Evolutionary conservation across 2,329 filamentous ascomycete genomes (phyloP).

Genomic region (Thelonectria olida): DNA sequence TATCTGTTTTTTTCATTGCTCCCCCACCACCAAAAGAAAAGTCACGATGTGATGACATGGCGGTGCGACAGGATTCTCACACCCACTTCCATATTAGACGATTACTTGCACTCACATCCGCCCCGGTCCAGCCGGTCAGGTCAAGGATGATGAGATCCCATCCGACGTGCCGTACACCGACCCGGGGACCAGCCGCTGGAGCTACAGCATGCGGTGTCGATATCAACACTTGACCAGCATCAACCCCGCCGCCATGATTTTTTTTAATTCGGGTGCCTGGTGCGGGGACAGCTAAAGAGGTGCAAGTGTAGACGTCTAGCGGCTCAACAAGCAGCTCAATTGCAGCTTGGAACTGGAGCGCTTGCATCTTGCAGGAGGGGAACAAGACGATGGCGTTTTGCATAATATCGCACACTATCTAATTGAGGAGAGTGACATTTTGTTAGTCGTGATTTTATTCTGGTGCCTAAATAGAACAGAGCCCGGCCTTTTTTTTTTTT

Average conservation of each 20-base stretch:
- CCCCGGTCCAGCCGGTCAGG: not conserved
- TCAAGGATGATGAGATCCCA: too few species aligned
- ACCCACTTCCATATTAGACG: not conserved
- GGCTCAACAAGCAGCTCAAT: constrained; percentile 10
- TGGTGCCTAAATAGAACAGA: not conserved
- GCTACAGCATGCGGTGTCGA: not conserved
- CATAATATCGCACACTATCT: not conserved
- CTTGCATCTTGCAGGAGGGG: not conserved
- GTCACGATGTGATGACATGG: not conserved
- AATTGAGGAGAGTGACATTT: not conserved
- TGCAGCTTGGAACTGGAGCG: not conserved
- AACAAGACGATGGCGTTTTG: not conserved
- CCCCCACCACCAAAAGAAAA: not conserved
- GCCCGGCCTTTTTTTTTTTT: not conserved
- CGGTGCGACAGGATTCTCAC: not conserved
- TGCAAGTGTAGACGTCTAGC: not conserved
- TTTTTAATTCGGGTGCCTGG: constrained; percentile 17
- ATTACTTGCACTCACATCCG: not conserved
- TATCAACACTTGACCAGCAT: not conserved
- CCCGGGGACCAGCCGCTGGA: too few species aligned
- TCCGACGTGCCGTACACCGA: not conserved
- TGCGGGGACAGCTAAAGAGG: not conserved
- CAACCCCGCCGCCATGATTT: not conserved
- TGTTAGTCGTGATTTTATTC: not conserved
- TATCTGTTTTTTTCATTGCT: not conserved